Evolutionary conservation across 192 early-diverging fungal genomes (phyloP).

Genomic region (Podila minutissima): DNA sequence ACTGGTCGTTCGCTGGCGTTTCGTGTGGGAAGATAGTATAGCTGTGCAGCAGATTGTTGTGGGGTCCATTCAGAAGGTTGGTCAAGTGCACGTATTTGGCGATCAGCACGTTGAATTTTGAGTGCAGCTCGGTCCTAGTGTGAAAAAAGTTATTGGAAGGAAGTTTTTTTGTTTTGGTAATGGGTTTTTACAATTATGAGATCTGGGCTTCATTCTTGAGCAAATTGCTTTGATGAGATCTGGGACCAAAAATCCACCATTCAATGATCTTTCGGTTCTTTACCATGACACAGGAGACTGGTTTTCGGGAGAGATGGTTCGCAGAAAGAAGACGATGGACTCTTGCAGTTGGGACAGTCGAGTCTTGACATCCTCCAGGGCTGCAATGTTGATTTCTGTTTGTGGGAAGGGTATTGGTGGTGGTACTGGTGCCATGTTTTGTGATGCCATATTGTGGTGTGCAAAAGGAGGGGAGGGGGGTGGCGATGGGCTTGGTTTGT

Average conservation of each 20-base stretch:
- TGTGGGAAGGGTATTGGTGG: constrained; percentile 35
- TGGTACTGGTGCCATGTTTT: background rate
- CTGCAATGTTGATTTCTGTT: constrained; percentile 38
- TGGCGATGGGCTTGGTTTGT: background rate
- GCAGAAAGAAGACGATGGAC: constrained; percentile 37
- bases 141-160: too few species aligned
- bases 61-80: constrained; percentile 44
- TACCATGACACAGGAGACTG: constrained; percentile 41
- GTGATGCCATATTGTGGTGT: background rate
- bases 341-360: constrained; percentile 49
- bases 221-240: too few species aligned
- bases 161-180: too few species aligned
- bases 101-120: constrained; percentile 48
- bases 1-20: constrained; percentile 30
- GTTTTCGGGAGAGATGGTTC: constrained; percentile 42
- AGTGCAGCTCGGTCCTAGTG: constrained; percentile 45
- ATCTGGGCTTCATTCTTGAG: background rate
- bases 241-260: too few species aligned
- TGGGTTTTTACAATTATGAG: background rate
- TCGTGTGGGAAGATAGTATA: constrained; percentile 46
- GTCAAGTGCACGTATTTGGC: constrained; percentile 44
- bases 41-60: constrained; percentile 12
- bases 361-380: constrained; percentile 40
- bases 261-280: too few species aligned
- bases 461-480: background rate